These are phyloP conservation scores for Arthromyces matolae DNA, from an alignment of 768 basidiomycete genomes.

Conservation along the genomic window DNA sequence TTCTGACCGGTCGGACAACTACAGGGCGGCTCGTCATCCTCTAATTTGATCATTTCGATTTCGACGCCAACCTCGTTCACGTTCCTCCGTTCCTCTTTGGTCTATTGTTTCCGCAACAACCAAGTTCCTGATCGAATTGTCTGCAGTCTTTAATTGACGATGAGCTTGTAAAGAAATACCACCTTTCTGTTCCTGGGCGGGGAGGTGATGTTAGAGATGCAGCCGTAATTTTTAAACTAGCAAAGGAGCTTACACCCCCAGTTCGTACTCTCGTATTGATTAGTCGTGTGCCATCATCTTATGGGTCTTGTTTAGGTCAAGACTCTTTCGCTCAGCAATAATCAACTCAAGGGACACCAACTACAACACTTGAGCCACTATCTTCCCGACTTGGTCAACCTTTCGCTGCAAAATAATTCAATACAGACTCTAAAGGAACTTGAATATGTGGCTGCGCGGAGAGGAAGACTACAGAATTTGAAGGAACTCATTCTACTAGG, in stretches of 20 bases:
- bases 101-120: conserved; percentile 15
- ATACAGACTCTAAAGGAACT: conserved; percentile 69
- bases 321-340: conserved; percentile 83
- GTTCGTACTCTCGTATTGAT: conserved; percentile 31
- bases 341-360: conserved; percentile 55
- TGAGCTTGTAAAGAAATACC: conserved; percentile 66
- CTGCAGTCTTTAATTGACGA: conserved; percentile 75
- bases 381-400: conserved; percentile 74
- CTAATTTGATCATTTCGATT: conserved; percentile 3
- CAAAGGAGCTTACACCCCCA: conserved; percentile 70
- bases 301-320: conserved; percentile 44
- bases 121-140: conserved; percentile 18
- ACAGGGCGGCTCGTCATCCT: conserved; percentile 6
- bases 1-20: conserved; percentile 19
- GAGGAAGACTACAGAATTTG: conserved; percentile 57
- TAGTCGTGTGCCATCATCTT: conserved; percentile 7
- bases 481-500: conserved; percentile 72
- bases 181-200: conserved; percentile 67
- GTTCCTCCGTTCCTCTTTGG: conserved; percentile 14
- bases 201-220: conserved; percentile 64
- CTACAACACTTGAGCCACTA: conserved; percentile 64
- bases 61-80: conserved; percentile 14
- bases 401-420: conserved; percentile 78
- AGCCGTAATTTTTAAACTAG: conserved; percentile 86
- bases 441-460: conserved; percentile 56